These are phyloP conservation scores for Penicillium decumbens DNA, from an alignment of 2,329 filamentous ascomycete genomes.

Conservation along the genomic window DNA sequence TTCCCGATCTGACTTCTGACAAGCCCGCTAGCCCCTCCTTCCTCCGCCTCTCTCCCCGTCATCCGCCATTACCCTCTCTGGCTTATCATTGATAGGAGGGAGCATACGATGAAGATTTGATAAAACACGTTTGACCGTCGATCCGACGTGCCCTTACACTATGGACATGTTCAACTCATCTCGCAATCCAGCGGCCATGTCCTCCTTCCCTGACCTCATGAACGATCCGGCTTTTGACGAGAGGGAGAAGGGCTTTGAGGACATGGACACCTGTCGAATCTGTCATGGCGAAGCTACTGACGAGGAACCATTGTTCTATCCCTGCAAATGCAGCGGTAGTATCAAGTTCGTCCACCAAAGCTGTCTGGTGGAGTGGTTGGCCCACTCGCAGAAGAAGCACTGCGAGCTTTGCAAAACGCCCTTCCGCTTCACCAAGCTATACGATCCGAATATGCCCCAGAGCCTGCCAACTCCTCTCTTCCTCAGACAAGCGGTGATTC, in stretches of 20 bases:
- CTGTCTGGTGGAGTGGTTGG: slow-evolving; percentile 97
- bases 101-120: slow-evolving; percentile 26
- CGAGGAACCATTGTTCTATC: slow-evolving; percentile 87
- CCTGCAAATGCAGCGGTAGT: slow-evolving; percentile 97
- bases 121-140: slow-evolving; percentile 17
- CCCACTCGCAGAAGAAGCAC: slow-evolving; percentile 98
- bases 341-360: slow-evolving; percentile 98
- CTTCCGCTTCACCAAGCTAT: slow-evolving; percentile 96
- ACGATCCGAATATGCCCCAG: slow-evolving; percentile 87
- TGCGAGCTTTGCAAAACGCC: slow-evolving; percentile 99
- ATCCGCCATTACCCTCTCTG: neutral
- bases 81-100: neutral
- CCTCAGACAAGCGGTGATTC: slow-evolving; percentile 68
- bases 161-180: slow-evolving; percentile 29
- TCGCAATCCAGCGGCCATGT: slow-evolving; percentile 16
- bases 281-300: slow-evolving; percentile 81
- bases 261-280: slow-evolving; percentile 88
- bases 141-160: slow-evolving; percentile 12
- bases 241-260: slow-evolving; percentile 43
- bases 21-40: neutral
- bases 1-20: neutral
- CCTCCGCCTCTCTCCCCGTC: neutral
- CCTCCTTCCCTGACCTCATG: slow-evolving; percentile 50
- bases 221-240: slow-evolving; percentile 51
- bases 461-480: slow-evolving; percentile 78